phyloP scores from a whole-genome alignment of 179 eudicot species.

The Heliamphora pulchella region DNA sequence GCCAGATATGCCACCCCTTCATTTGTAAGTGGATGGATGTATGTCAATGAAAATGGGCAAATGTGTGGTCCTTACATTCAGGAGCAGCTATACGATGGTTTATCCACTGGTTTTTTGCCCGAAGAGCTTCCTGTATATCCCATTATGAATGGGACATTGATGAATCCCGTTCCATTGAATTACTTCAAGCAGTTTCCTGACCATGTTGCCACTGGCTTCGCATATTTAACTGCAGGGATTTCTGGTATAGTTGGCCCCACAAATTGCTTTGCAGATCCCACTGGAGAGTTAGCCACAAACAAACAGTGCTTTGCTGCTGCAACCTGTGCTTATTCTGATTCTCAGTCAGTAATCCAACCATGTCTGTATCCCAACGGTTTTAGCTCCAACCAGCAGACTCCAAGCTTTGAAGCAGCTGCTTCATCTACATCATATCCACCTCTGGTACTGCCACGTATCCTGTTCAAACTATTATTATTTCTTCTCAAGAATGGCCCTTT shows the following conservation, averaged over 20 bases:
- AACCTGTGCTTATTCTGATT: slow-evolving; percentile 19
- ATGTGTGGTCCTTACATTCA: slow-evolving; percentile 93
- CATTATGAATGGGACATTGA: slow-evolving; percentile 46
- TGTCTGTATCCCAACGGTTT: slow-evolving; percentile 5
- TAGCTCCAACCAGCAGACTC: slow-evolving; percentile 20
- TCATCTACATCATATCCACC: slow-evolving; percentile 19
- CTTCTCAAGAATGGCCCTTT: background rate
- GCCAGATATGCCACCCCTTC: slow-evolving; percentile 23
- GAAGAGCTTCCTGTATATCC: slow-evolving; percentile 88
- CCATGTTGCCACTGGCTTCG: slow-evolving; percentile 74
- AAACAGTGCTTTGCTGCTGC: slow-evolving; percentile 17
- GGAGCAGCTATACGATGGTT: slow-evolving; percentile 82
- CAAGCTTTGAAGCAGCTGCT: slow-evolving; percentile 25
- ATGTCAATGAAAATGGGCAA: slow-evolving; percentile 69
- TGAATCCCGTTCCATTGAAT: slow-evolving; percentile 64
- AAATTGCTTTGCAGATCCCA: slow-evolving; percentile 3
- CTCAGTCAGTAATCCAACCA: slow-evolving; percentile 17
- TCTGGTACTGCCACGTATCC: slow-evolving; percentile 29
- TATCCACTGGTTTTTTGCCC: slow-evolving; percentile 75
- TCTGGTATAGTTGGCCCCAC: slow-evolving; percentile 19
- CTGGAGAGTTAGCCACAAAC: slow-evolving; percentile 7
- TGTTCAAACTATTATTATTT: background rate
- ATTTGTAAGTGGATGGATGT: slow-evolving; percentile 89
- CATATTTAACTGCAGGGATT: slow-evolving; percentile 30
- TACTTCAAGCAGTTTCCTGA: slow-evolving; percentile 78